Percentiles rank a stretch among this genome's conserved stretches.
These are phyloP conservation scores for Leccinellum luteum DNA, from an alignment of 768 basidiomycete species.

Conservation along the genomic window DNA sequence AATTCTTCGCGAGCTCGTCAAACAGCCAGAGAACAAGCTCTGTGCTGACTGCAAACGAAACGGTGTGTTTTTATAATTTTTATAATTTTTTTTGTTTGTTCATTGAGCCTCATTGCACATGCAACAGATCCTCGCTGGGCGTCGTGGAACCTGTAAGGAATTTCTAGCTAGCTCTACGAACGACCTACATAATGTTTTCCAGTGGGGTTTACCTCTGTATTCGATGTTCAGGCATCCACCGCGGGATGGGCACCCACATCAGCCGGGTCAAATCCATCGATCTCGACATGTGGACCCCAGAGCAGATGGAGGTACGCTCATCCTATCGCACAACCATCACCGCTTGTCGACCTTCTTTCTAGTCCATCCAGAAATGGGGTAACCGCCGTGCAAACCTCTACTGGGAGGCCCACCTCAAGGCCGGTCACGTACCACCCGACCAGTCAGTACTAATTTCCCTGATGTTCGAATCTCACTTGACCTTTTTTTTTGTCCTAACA, in stretches of 20 bases:
- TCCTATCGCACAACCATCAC: not conserved
- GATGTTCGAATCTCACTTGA: not conserved
- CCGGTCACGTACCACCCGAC: constrained; percentile 89
- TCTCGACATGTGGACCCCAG: constrained; percentile 95
- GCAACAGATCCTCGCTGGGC: constrained; percentile 92
- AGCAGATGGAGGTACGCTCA: constrained; percentile 82
- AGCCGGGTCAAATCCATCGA: constrained; percentile 97
- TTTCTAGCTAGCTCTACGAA: not conserved
- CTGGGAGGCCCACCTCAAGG: constrained; percentile 95
- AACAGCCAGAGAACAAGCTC: constrained; percentile 85
- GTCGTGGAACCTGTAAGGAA: constrained; percentile 86
- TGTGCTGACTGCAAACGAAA: constrained; percentile 98
- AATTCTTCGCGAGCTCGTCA: constrained; percentile 83
- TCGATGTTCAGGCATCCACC: constrained; percentile 95
- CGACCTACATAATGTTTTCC: constrained; percentile 1
- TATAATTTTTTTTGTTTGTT: not conserved
- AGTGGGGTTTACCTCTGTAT: constrained; percentile 96
- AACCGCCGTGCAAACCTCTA: constrained; percentile 90
- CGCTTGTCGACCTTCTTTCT: not conserved
- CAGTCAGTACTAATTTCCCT: constrained; percentile 59
- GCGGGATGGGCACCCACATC: constrained; percentile 98
- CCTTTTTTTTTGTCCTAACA: constrained; percentile 26
- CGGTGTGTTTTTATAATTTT: no score
- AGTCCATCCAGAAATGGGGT: constrained; percentile 93
- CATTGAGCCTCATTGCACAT: not conserved